phyloP scores from a whole-genome alignment of 345 rosid species.

The Ceriops zippeliana region DNA sequence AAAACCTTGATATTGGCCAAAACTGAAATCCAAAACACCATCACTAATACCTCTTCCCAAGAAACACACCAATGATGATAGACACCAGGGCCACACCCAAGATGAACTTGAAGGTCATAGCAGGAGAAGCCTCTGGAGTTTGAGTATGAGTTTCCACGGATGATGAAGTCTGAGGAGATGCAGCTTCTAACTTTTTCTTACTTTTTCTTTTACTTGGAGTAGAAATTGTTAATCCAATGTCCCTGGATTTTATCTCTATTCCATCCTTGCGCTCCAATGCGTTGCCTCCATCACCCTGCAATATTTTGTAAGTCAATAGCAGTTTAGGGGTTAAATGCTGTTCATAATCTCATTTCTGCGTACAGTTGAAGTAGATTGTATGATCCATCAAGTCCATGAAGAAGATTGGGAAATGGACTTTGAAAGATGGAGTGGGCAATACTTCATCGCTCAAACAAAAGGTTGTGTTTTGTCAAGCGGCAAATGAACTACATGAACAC shows the following conservation, averaged over 20 bases:
- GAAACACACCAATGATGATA: conserved; percentile 60
- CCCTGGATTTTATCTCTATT: conserved; percentile 66
- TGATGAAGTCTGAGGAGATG: conserved; percentile 39
- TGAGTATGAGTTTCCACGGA: conserved; percentile 31
- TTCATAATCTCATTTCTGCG: too few species aligned
- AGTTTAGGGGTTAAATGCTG: background rate
- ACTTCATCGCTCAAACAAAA: too few species aligned
- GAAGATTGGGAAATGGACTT: too few species aligned
- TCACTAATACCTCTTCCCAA: conserved; percentile 75
- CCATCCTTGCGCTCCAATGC: conserved; percentile 27
- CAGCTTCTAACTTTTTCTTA: conserved; percentile 62
- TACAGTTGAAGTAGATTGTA: too few species aligned
- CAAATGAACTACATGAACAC: too few species aligned
- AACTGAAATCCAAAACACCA: conserved; percentile 9
- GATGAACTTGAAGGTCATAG: conserved; percentile 46
- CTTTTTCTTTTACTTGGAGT: conserved; percentile 71
- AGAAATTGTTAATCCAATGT: conserved; percentile 46
- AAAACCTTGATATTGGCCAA: background rate
- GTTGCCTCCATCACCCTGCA: conserved; percentile 36
- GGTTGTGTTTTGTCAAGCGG: too few species aligned
- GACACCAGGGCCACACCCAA: conserved; percentile 71
- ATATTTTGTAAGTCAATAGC: background rate
- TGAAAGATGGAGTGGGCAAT: too few species aligned
- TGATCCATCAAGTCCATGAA: too few species aligned
- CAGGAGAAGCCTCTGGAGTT: conserved; percentile 32